Base-by-base conservation (phyloP, 2,329 filamentous ascomycete genomes). In the Pyrenochaeta sp. region DNA sequence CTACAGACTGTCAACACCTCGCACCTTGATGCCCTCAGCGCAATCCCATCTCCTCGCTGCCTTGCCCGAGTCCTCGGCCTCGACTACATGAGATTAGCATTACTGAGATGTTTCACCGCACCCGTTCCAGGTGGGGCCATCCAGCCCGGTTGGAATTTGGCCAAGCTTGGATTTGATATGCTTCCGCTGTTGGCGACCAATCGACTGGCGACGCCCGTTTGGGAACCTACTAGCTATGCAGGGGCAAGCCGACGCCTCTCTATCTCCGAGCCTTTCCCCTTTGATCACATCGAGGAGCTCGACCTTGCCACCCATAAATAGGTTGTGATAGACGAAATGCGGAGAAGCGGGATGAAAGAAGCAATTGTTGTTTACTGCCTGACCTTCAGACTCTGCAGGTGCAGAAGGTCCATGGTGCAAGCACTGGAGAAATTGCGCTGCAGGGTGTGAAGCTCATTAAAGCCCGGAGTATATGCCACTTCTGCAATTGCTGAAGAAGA, bases 251-350 rank as follows among this genome's bases (percentile, higher is more conserved):
- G 54, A 58, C 62, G 58, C 58, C 56, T 55, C 61, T 59, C 62
- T 61, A 62, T 56, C 30, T 46, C 40, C n/a, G 49, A 53, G 40
- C 61, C 46, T 64, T 65, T 50, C 68, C 69, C 50, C 48, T 67
- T 69, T 62, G 27, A 65, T 60, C 56, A 58, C 48, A 53, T 58
- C 63, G 54, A 62, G 56, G 50, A 65, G 62, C 63, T 62, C 64
- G 63, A 64, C 66, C 66, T 71, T 59, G 65, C 69, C 72, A 67
- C 71, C 64, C 68, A 71, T 69, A 73, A 74, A 74, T 74, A 73
- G 72, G 65, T 58, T 58, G 57, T 56, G 58, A 64, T 71, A 65
- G 59, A 68, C 65, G 58, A 71, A 75, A 70, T 76, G 73, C 72
- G 73, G 73, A 76, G 73, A 75, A 73, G 67, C 58, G 59, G 68